Evolutionary conservation across 2,329 filamentous ascomycete genomes (phyloP).

Genomic region (Talaromyces sp.): DNA sequence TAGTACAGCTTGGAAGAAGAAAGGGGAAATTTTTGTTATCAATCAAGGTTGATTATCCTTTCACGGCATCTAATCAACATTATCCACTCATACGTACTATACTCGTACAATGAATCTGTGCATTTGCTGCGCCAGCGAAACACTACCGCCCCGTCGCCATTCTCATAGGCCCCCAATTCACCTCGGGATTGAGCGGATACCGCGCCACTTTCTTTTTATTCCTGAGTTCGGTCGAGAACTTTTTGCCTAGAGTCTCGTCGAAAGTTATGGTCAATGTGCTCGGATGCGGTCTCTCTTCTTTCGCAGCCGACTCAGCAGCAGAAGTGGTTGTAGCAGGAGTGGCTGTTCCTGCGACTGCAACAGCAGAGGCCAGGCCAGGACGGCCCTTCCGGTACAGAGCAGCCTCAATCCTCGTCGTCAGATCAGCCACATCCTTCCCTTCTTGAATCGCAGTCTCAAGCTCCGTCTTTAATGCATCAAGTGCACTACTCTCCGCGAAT

Average conservation of each 20-base stretch:
- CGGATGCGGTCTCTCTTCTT: slow-evolving; percentile 25
- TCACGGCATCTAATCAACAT: not conserved
- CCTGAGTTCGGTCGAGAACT: slow-evolving; percentile 42
- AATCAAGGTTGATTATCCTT: not conserved
- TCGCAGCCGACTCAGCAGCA: slow-evolving; percentile 19
- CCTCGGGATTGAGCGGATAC: slow-evolving; percentile 84
- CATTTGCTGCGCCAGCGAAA: not conserved
- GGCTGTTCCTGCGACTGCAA: not conserved
- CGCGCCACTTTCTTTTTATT: slow-evolving; percentile 68
- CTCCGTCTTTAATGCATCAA: slow-evolving; percentile 36
- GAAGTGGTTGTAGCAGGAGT: slow-evolving; percentile 13
- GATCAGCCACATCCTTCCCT: slow-evolving; percentile 35
- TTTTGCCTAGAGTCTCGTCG: slow-evolving; percentile 72
- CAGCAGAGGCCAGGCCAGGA: slow-evolving; percentile 1
- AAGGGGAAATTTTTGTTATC: not conserved
- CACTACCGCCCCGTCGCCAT: slow-evolving; percentile 30
- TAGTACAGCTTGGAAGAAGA: too few species aligned
- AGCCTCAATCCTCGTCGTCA: slow-evolving; percentile 44
- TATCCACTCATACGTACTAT: slow-evolving; percentile 21
- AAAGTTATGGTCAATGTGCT: slow-evolving; percentile 65
- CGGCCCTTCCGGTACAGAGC: slow-evolving; percentile 40
- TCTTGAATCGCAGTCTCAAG: slow-evolving; percentile 33
- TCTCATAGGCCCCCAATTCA: slow-evolving; percentile 89
- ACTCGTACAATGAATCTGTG: not conserved
- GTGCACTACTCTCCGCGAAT: slow-evolving; percentile 32